These are phyloP conservation scores for Wallacemonas sp. DNA, from an alignment of 208 protist species.

Conservation along the genomic window DNA sequence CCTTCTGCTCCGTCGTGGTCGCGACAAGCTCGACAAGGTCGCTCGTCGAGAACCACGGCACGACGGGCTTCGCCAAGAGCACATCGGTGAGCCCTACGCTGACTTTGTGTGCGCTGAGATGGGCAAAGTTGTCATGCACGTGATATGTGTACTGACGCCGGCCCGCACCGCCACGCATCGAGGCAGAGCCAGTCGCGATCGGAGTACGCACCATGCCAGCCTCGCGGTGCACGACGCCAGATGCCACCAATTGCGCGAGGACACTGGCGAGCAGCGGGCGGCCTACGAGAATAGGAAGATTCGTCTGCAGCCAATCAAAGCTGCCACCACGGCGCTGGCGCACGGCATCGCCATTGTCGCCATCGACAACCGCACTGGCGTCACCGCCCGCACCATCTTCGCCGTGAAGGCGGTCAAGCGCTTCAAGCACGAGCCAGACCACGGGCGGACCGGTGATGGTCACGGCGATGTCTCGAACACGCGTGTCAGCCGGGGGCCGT, in stretches of 20 bases:
- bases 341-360: background rate
- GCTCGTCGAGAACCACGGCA: conserved; percentile 18
- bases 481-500: too few relatives aligned
- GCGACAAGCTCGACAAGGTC: conserved; percentile 2
- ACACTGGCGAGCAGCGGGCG: conserved; percentile 51
- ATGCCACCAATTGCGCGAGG: conserved; percentile 49
- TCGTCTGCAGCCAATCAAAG: conserved; percentile 45
- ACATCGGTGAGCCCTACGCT: conserved; percentile 41
- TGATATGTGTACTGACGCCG: conserved; percentile 38
- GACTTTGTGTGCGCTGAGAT: conserved; percentile 37
- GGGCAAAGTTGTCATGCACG: conserved; percentile 29
- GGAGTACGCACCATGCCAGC: conserved; percentile 3
- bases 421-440: conserved; percentile 53
- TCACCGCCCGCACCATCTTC: background rate
- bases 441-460: conserved; percentile 48
- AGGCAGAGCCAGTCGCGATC: background rate
- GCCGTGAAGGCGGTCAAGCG: conserved; percentile 33
- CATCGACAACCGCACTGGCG: background rate
- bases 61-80: conserved; percentile 32
- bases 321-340: conserved; percentile 15
- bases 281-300: conserved; percentile 40
- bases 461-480: too few relatives aligned
- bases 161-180: background rate
- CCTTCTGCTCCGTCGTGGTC: background rate
- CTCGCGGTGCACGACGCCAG: conserved; percentile 50